A percentile compares a stretch with the other conserved stretches of the same genome.
Conservation (phyloP, 2,329 filamentous ascomycete genomes). For the Botrytis cinerea region DNA sequence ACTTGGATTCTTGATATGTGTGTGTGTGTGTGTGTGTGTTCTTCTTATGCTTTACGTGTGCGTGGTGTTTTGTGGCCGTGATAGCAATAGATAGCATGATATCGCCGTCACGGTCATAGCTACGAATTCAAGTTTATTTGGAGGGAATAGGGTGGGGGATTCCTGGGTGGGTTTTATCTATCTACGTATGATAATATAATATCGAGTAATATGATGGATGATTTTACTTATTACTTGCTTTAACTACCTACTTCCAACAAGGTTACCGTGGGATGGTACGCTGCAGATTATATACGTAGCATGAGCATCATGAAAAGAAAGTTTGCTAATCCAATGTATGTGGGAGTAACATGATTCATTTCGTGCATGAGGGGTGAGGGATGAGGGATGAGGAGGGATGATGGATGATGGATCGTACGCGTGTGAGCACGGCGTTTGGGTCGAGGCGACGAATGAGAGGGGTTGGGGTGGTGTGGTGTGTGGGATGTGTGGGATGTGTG, state of each 20-base stretch:
- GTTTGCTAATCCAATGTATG: background rate
- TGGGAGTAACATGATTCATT: background rate
- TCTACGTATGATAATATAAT: background rate
- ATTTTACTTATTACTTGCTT: background rate
- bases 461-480: too few relatives aligned
- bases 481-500: too few relatives aligned
- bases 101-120: background rate
- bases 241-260: background rate
- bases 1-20: background rate
- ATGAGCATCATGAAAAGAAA: background rate
- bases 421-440: background rate
- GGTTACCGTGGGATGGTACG: background rate
- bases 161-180: too few relatives aligned
- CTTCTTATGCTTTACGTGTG: background rate
- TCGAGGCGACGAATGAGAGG: background rate
- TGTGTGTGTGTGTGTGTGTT: too few relatives aligned
- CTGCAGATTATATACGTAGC: background rate
- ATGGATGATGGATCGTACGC: background rate
- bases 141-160: too few relatives aligned
- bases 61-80: background rate
- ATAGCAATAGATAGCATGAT: background rate
- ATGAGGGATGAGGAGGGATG: too few relatives aligned
- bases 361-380: background rate
- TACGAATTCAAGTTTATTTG: too few relatives aligned
- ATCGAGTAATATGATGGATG: background rate